Percentiles rank a stretch among this genome's conserved stretches.
Evolutionary conservation across 2,329 filamentous ascomycete species (phyloP).

Genomic region (Neofusicoccum parvum): DNA sequence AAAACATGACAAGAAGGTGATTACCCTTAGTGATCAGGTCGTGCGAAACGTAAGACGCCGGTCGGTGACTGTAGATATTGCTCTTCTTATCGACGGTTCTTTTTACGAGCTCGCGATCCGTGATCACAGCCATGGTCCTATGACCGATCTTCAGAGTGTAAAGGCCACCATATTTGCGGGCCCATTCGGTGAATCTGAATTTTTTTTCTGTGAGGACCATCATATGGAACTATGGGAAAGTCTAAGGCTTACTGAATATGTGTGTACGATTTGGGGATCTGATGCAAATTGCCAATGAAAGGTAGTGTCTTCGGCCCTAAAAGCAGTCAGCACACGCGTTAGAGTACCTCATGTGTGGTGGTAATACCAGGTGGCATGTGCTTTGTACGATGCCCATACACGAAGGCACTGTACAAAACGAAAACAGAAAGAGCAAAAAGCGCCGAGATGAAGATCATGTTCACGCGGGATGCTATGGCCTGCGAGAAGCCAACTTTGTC

Average conservation of each 20-base stretch:
- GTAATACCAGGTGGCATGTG: not conserved
- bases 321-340: not conserved
- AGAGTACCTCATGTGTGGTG: too few species aligned
- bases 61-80: conserved; percentile 47
- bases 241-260: not conserved
- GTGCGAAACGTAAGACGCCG: conserved; percentile 46
- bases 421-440: not conserved
- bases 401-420: not conserved
- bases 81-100: conserved; percentile 51
- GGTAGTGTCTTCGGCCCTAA: conserved; percentile 45
- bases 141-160: conserved; percentile 48
- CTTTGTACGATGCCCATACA: not conserved
- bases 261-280: conserved; percentile 7
- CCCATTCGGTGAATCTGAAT: conserved; percentile 45
- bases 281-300: conserved; percentile 44
- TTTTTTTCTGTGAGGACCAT: too few species aligned
- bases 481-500: too few species aligned
- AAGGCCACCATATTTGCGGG: conserved; percentile 46
- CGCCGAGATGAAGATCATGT: not conserved
- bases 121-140: conserved; percentile 46
- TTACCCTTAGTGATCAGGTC: conserved; percentile 49
- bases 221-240: too few species aligned
- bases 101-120: conserved; percentile 43
- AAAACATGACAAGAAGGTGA: conserved; percentile 52
- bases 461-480: too few species aligned